phyloP scores from a whole-genome alignment of 2,329 filamentous ascomycete species.

The Sporothrix phasma region DNA sequence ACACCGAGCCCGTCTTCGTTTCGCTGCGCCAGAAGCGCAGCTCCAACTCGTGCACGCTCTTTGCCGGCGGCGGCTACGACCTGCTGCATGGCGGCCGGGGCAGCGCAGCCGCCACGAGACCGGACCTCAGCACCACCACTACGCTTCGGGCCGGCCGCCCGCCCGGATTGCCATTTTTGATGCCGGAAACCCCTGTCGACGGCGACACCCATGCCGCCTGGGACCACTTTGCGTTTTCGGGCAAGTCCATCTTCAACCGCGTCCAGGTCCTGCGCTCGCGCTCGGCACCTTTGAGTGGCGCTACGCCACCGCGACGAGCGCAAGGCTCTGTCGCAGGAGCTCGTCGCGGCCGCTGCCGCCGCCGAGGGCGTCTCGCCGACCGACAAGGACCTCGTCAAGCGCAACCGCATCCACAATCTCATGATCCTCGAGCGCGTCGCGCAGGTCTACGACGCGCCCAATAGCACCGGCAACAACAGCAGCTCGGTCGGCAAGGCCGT shows the following conservation, averaged over 20 bases:
- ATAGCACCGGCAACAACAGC: constrained; percentile 5
- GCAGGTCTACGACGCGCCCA: background rate
- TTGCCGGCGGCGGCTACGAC: constrained; percentile 30
- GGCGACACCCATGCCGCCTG: constrained; percentile 22
- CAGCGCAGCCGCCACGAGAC: background rate
- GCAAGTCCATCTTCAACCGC: constrained; percentile 37
- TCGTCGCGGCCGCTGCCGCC: background rate
- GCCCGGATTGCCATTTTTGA: constrained; percentile 35
- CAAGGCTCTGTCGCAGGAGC: constrained; percentile 23
- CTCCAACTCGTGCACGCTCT: constrained; percentile 40
- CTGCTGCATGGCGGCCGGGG: background rate
- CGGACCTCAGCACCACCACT: constrained; percentile 41
- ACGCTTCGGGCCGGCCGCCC: constrained; percentile 46
- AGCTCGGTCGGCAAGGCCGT: constrained; percentile 22
- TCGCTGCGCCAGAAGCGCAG: constrained; percentile 38
- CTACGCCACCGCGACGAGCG: constrained; percentile 40
- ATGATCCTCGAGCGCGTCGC: constrained; percentile 43
- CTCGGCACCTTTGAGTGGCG: constrained; percentile 46
- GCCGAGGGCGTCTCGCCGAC: background rate
- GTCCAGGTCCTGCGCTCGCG: constrained; percentile 37
- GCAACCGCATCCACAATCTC: constrained; percentile 30
- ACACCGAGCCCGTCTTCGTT: constrained; percentile 31
- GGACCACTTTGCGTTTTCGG: constrained; percentile 23
- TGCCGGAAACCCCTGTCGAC: background rate
- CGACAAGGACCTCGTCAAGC: constrained; percentile 21